Base-by-base conservation (phyloP, 352 stramenopile genomes). In the Phytophthora agathidicida region DNA sequence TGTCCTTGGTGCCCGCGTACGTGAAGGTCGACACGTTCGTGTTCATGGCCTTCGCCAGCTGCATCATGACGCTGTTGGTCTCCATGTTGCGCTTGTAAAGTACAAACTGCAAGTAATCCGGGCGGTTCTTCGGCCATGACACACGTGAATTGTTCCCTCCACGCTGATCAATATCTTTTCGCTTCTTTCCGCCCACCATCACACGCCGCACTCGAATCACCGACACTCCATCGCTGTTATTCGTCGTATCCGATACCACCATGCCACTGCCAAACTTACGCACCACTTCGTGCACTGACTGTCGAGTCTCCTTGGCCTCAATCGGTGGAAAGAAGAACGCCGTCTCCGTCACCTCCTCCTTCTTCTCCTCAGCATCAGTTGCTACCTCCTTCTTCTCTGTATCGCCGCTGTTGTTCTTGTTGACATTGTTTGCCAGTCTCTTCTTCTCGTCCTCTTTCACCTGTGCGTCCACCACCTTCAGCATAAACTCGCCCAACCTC, bases 81-180 rank as follows among this genome's bases (percentile, higher is more conserved):
- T 99, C 96, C 65, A 94, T 91, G 78, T 99, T 99, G 71, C 97
- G 92, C 64, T 98, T 98, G 83, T 98, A 98, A 3, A 99, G 65
- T 20, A 98, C 89, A 75, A 99, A 99, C 57, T 89, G 80, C 27
- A 98, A 70, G 68, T 91, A 99, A 43, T 98, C 81, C 4, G 87
- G 81, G 1, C 83, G 69, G 65, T 90, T 82, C 49, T 77, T 69
- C 23, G 85, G 78, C 82, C 86, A 90, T 27, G 68, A 64, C 39
- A 69, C 77, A 47, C 55, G 56, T 11, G 24, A 35, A 2, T 47
- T 65, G 33, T 37, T 62, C 16, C 26, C 35, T 24, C 61, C 65
- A 5, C 86, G 76, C 38, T 89, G 71, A 38, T 91, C 83, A 56
- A 87, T 77, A 63, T 93, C 83, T 52, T 92, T 92, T 5, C 83